These are phyloP conservation scores for Lizonia empirigonia DNA, from an alignment of 2,329 filamentous ascomycete species.

Conservation along the genomic window DNA sequence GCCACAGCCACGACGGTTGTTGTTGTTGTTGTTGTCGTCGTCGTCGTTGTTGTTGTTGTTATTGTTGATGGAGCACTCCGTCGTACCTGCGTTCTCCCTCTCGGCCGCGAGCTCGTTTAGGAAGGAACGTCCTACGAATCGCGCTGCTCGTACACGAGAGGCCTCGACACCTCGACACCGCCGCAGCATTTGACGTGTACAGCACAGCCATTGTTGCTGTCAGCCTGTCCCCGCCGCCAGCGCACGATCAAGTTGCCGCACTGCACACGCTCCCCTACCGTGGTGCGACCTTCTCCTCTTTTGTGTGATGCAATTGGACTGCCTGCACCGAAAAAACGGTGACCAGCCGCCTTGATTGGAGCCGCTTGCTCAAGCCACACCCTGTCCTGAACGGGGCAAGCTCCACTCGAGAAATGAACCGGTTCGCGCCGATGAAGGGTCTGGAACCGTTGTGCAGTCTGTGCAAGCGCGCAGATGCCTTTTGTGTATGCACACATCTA, in stretches of 20 bases:
- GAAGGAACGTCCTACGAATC: slow-evolving; percentile 18
- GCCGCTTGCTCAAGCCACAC: slow-evolving; percentile 19
- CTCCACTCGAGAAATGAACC: slow-evolving; percentile 19
- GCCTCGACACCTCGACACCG: slow-evolving; percentile 2
- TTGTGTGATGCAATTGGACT: slow-evolving; percentile 15
- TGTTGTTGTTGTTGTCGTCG: not conserved
- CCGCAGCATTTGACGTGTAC: slow-evolving; percentile 10
- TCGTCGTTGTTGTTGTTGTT: slow-evolving; percentile 1
- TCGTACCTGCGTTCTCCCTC: slow-evolving; percentile 20
- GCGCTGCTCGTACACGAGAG: slow-evolving; percentile 4
- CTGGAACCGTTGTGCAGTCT: slow-evolving; percentile 18
- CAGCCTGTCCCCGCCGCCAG: not conserved
- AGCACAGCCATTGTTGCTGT: not conserved
- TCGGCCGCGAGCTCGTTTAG: slow-evolving; percentile 16
- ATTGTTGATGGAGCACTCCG: not conserved
- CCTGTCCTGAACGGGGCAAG: slow-evolving; percentile 13
- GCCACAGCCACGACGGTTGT: not conserved
- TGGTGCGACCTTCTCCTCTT: slow-evolving; percentile 9
- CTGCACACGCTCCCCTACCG: slow-evolving; percentile 9
- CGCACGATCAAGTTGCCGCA: not conserved
- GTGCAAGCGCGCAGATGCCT: slow-evolving; percentile 15
- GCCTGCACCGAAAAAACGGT: slow-evolving; percentile 11
- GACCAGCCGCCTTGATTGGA: slow-evolving; percentile 9
- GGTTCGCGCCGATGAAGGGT: slow-evolving; percentile 15
- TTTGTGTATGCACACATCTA: slow-evolving; percentile 19